Evolutionary conservation across 2,329 filamentous ascomycete species (phyloP), one percentile per base, ranked within the genome.

Genomic region (Pseudopyrenochaeta lycopersici): DNA sequence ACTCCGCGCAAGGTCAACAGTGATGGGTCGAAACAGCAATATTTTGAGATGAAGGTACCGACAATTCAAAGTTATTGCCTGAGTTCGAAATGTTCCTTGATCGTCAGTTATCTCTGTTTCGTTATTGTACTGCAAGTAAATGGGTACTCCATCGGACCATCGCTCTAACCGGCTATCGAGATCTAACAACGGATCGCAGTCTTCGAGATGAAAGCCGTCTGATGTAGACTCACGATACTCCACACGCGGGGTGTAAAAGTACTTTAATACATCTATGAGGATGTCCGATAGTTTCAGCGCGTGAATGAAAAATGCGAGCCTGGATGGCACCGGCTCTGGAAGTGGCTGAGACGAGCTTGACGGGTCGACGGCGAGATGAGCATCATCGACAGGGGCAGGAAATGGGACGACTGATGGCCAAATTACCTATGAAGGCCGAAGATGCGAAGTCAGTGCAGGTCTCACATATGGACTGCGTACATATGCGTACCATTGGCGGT

Each of bases 201-300:
- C 38, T 33, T 50, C 47, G 29, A 38, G 32, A 27, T 40, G 18
- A 12, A 40, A 21, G 17, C 38, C 38, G 21, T 40, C 38, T 10
- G 18, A 12, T 27, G 38, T 40, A 9, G 21, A 4, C 15, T 40
- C 17, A 21, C 38, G 38, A 23, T 40, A 18, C 17, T 40, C 38
- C 12, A 40, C 38, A 27, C 38, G 38, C 12, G 38, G 38, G 18
- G 38, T 40, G 14, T 40, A 40, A 23, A 40, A 40, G 18, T 40
- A 46, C 43, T 41, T 52, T 15, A 52, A 27, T 7, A 52, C 43
- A 21, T 52, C 44, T 17, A 52, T 42, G 14, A 52, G 36, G 4
- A 47, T 41, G 10, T 41, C 23, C 12, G 49, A 52, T 12, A 52
- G 35, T 17, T 43, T 27, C 2, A 52, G 17, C 2, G 49, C 27